Conservation (phyloP, 2,329 filamentous ascomycete species). For the Aspergillus aculeatinus region DNA sequence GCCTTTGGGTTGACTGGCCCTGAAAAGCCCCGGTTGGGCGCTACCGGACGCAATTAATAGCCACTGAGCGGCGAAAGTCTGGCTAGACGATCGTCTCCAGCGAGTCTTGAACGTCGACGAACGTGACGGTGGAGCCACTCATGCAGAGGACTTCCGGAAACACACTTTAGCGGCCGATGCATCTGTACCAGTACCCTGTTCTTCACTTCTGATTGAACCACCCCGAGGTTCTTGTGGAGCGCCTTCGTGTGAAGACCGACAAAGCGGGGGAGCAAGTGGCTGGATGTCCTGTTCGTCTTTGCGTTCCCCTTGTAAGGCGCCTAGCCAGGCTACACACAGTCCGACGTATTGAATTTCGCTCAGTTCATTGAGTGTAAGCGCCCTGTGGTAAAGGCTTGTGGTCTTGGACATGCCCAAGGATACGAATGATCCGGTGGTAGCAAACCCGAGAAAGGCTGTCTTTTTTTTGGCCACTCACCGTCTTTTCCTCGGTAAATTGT, state of each 20-base stretch:
- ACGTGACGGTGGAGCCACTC: slow-evolving; percentile 20
- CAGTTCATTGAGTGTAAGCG: background rate
- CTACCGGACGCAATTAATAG: slow-evolving; percentile 1
- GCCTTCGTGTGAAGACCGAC: slow-evolving; percentile 14
- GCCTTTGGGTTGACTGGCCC: background rate
- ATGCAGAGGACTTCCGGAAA: slow-evolving; percentile 23
- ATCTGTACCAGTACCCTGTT: slow-evolving; percentile 9
- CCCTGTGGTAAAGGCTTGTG: background rate
- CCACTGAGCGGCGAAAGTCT: slow-evolving; percentile 9
- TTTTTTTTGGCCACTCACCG: background rate
- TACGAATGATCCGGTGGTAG: background rate
- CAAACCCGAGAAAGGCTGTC: background rate
- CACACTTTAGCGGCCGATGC: slow-evolving; percentile 20
- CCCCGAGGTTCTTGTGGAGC: background rate
- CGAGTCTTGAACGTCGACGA: slow-evolving; percentile 14
- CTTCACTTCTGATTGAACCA: slow-evolving; percentile 15
- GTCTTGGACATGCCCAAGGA: background rate
- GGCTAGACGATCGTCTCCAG: slow-evolving; percentile 5
- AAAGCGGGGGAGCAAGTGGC: slow-evolving; percentile 6
- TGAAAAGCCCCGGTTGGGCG: slow-evolving; percentile 15
- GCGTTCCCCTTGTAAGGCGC: background rate
- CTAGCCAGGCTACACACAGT: background rate
- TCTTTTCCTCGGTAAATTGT: background rate
- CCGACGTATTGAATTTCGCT: background rate
- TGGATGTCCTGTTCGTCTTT: background rate